A percentile compares a stretch with the other conserved stretches of the same genome.
Conservation (phyloP, 2,329 filamentous ascomycete genomes). For the Fusarium odoratissimum region DNA sequence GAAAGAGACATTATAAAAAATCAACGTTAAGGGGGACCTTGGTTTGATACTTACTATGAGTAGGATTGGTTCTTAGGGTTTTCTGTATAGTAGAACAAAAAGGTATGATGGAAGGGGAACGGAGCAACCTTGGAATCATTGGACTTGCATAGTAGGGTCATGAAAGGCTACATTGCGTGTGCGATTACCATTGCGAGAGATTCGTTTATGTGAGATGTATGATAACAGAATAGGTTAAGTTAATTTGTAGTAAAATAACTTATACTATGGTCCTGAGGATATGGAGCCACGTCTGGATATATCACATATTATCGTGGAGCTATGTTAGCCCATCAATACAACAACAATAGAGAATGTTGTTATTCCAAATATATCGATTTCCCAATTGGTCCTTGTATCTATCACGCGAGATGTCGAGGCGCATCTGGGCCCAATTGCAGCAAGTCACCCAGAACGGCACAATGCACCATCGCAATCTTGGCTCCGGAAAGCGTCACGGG, state of each 20-base stretch:
- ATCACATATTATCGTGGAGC: not conserved
- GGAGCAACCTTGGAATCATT: constrained; percentile 24
- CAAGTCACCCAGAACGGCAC: not conserved
- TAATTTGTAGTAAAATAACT: not conserved
- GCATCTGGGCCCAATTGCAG: constrained; percentile 2
- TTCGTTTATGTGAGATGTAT: not conserved
- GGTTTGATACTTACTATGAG: constrained; percentile 22
- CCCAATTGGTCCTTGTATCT: not conserved
- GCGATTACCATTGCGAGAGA: not conserved
- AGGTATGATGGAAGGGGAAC: not conserved
- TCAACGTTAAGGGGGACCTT: constrained; percentile 6
- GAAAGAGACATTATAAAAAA: constrained; percentile 34
- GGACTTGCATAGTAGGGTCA: constrained; percentile 28
- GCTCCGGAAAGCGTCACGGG: constrained; percentile 31
- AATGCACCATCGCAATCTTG: constrained; percentile 29
- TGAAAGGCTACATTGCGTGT: constrained; percentile 20
- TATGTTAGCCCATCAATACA: not conserved
- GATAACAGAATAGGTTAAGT: not conserved
- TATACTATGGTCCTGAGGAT: not conserved
- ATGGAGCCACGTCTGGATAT: not conserved
- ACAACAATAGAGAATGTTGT: not conserved
- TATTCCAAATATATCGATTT: not conserved
- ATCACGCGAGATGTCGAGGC: not conserved
- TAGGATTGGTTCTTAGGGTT: constrained; percentile 7
- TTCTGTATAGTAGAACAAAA: constrained; percentile 44